A percentile compares a stretch with the other conserved stretches of the same genome.
Evolutionary conservation across 345 rosid species (phyloP).

Genomic region (Eucalyptus tenuipes): DNA sequence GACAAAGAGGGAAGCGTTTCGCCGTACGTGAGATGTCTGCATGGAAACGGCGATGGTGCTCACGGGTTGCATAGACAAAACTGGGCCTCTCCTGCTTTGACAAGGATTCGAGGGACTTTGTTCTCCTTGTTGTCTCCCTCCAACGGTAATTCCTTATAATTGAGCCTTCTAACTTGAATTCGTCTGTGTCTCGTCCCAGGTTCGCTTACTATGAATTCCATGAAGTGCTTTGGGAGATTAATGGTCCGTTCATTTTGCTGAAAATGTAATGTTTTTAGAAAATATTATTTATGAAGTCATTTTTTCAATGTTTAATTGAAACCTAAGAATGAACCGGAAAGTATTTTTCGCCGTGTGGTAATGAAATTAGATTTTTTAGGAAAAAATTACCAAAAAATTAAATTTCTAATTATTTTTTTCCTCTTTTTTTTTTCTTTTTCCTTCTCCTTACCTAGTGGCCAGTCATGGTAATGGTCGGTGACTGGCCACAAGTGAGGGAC

Average conservation of each 20-base stretch:
- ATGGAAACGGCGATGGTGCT: background rate
- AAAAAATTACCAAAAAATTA: fast-evolving
- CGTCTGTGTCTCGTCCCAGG: background rate
- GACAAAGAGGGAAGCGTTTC: background rate
- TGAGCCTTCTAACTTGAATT: background rate
- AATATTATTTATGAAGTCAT: no score
- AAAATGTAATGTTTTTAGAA: no score
- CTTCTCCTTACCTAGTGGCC: fast-evolving
- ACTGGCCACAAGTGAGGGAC: fast-evolving
- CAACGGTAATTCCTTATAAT: background rate
- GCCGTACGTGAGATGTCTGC: background rate
- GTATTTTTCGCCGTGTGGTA: fast-evolving
- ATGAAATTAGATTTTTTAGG: fast-evolving
- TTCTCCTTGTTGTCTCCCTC: background rate
- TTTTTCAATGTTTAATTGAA: no score
- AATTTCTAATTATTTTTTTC: no score
- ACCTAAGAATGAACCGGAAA: fast-evolving
- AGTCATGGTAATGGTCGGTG: fast-evolving
- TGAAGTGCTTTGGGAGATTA: background rate
- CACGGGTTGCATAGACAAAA: background rate
- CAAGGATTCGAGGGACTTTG: background rate
- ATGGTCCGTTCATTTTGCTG: fast-evolving
- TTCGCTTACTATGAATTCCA: background rate
- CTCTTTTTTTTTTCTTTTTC: fast-evolving
- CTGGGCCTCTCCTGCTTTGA: background rate